Conservation (phyloP, 129 eudicot species). For the Mikania micrantha region DNA sequence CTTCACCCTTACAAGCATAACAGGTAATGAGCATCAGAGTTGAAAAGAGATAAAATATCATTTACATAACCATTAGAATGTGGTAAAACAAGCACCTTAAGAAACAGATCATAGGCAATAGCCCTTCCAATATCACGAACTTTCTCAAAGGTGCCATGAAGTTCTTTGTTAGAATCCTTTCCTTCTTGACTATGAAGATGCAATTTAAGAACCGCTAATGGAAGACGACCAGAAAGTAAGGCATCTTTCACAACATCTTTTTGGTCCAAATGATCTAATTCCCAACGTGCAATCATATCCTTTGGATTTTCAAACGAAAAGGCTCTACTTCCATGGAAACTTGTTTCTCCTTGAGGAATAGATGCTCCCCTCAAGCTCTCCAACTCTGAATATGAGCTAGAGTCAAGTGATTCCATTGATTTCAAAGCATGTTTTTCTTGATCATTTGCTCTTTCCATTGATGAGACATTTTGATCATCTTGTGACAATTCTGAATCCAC, state of each 20-base stretch:
- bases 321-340: constrained; percentile 32
- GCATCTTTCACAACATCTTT: constrained; percentile 84
- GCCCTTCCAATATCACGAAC: constrained; percentile 94
- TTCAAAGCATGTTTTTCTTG: constrained; percentile 50
- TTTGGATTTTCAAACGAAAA: constrained; percentile 65
- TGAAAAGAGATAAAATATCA: background rate
- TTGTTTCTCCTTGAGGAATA: constrained; percentile 33
- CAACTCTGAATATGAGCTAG: constrained; percentile 23
- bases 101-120: constrained; percentile 87
- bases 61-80: constrained; percentile 33
- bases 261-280: constrained; percentile 65
- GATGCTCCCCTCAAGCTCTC: constrained; percentile 31
- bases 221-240: constrained; percentile 86
- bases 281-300: constrained; percentile 98
- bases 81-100: constrained; percentile 45
- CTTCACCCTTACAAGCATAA: constrained; percentile 60
- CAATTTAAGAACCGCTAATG: constrained; percentile 88
- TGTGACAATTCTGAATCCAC: constrained; percentile 31
- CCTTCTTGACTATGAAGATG: constrained; percentile 62
- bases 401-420: constrained; percentile 40
- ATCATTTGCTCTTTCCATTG: constrained; percentile 36
- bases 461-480: constrained; percentile 42
- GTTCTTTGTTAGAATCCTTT: constrained; percentile 39
- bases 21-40: constrained; percentile 11
- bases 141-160: constrained; percentile 74